Percentiles rank a stretch among this genome's conserved stretches.
These are phyloP conservation scores for Ceratobasidium papillatum DNA, from an alignment of 1,284 basidiomycete species.

Conservation along the genomic window DNA sequence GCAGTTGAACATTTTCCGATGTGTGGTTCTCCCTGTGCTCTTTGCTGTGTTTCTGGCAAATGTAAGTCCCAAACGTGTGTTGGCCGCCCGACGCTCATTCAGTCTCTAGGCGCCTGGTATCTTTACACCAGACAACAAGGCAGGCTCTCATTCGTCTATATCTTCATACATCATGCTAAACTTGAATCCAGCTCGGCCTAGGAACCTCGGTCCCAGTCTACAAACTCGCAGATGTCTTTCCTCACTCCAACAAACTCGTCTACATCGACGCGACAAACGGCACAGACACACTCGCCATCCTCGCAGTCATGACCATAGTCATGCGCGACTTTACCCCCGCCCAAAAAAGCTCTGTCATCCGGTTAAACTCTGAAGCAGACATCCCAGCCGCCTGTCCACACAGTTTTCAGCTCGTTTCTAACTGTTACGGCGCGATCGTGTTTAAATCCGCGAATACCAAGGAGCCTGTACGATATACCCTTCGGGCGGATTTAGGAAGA, in stretches of 20 bases:
- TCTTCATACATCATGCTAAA: not conserved
- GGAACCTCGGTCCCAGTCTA: constrained; percentile 64
- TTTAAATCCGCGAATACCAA: constrained; percentile 57
- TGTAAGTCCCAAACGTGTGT: not conserved
- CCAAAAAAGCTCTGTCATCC: constrained; percentile 59
- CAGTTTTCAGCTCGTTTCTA: constrained; percentile 74
- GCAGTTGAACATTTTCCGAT: constrained; percentile 71
- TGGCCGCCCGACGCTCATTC: constrained; percentile 8
- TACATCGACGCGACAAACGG: constrained; percentile 72
- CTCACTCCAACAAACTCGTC: constrained; percentile 61
- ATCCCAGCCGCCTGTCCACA: constrained; percentile 72
- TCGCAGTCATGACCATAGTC: constrained; percentile 63
- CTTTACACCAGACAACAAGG: constrained; percentile 64
- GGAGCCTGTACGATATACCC: constrained; percentile 70
- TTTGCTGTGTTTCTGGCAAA: constrained; percentile 39
- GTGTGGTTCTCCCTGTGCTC: constrained; percentile 68
- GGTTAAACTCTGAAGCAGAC: constrained; percentile 59
- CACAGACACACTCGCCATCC: constrained; percentile 60
- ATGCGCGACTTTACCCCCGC: constrained; percentile 58
- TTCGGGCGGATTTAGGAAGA: constrained; percentile 72
- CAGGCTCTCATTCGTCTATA: constrained; percentile 49
- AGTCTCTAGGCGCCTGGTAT: constrained; percentile 60
- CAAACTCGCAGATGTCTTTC: constrained; percentile 61
- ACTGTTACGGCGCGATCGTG: constrained; percentile 75
- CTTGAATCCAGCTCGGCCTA: constrained; percentile 65